Base-by-base conservation (phyloP, 208 protist species). In the Trypanosoma boissoni region DNA sequence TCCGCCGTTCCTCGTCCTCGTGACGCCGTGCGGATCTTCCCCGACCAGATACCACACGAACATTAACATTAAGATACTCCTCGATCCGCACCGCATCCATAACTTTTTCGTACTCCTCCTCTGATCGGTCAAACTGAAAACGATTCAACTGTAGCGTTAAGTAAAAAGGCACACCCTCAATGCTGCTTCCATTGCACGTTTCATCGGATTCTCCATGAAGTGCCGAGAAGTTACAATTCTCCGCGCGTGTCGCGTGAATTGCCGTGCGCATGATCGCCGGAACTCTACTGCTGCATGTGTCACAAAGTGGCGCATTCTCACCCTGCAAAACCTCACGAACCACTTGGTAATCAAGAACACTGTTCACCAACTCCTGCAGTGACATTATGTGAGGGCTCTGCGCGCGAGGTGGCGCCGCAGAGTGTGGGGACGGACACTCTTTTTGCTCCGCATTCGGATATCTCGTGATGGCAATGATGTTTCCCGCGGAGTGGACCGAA, bases 101-200 rank as follows among this genome's bases (percentile, higher is more conserved):
- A 5, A 91, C 36, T 53, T 91, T 91, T 7, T 58, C 74, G 42
- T 72, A 80, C 27, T 62, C 48, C 14, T 66, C 60, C 8, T 61
- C 54, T 2, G 24, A 14, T 8, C 72, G 71, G 41, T 70, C 57
- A 51, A 78, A 91, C 16, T 69, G 55, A 39, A 91, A 91, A 23
- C 83, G 72, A 49, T 91, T 80, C 0, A 91, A 67, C 58, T 91
- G 79, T 1, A 88, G 34, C 0, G 63, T 76, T 0, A 91, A 54
- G 37, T 79, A 88, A 43, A 58, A 68, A 14, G 79, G 80, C 2
- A 80, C 41, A 3, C 69, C 78, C 27, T 58, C 58, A 45, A 58
- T 51, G 10, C 42, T 18, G 1, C 18, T 18, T 39, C 43, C 50
- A 10, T 42, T 23, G 8, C 31, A 41, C 49, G 51, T 28, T 48